phyloP scores from a whole-genome alignment of 1,284 basidiomycete genomes.

The Cryptococcus sp. region DNA sequence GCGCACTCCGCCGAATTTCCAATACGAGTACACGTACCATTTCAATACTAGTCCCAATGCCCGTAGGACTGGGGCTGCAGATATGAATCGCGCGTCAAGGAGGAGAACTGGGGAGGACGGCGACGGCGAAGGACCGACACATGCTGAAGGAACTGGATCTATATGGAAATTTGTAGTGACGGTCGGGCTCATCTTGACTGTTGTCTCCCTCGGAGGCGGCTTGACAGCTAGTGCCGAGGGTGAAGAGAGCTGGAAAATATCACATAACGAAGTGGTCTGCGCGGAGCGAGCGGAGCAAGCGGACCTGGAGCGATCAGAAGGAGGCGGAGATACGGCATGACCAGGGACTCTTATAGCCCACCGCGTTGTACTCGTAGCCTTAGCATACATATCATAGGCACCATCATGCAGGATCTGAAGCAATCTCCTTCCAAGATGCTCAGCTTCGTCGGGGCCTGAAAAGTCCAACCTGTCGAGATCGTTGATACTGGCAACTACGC shows the following conservation, averaged over 20 bases:
- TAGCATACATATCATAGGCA: no score
- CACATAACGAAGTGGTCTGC: neutral
- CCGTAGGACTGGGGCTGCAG: constrained; percentile 6
- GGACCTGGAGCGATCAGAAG: no score
- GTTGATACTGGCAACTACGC: neutral
- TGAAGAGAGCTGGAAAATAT: neutral
- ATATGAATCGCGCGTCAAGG: neutral
- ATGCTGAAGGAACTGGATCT: constrained; percentile 4
- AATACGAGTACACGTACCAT: constrained; percentile 18
- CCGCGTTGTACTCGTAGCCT: no score
- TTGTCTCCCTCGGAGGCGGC: constrained; percentile 38
- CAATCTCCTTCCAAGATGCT: no score
- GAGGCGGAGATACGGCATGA: no score
- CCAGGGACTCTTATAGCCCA: no score
- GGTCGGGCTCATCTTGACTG: constrained; percentile 30
- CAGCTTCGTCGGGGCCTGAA: neutral
- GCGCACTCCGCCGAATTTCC: constrained; percentile 22
- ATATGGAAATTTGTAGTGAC: constrained; percentile 36
- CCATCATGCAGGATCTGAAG: no score
- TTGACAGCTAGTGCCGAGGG: constrained; percentile 30
- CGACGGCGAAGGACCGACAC: constrained; percentile 21
- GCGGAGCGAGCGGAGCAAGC: neutral
- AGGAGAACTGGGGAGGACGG: constrained; percentile 14
- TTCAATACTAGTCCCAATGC: constrained; percentile 15
- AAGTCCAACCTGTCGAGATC: neutral